Percentiles rank a stretch among this genome's conserved stretches.
phyloP scores from a whole-genome alignment of 495 filamentous ascomycete genomes.

The Neurospora sp. region DNA sequence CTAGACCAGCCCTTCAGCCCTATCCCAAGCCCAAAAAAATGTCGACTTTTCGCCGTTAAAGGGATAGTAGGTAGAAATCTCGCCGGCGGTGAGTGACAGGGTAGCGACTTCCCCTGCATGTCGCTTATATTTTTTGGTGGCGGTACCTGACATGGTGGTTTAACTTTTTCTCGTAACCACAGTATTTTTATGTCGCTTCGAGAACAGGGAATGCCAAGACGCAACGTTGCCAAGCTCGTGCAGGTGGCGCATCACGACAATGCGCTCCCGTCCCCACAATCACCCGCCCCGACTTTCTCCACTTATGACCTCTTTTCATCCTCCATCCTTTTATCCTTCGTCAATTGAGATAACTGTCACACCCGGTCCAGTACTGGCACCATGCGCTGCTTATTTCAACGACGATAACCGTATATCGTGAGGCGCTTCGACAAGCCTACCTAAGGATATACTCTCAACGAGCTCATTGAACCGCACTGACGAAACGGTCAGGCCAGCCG shows the following conservation, averaged over 20 bases:
- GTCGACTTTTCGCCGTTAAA: too few relatives aligned
- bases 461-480: not conserved
- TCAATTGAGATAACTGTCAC: not conserved
- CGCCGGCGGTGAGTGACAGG: too few relatives aligned
- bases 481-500: not conserved
- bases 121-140: too few relatives aligned
- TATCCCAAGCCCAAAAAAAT: not conserved
- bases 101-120: too few relatives aligned
- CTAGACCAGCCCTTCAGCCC: not conserved
- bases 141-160: too few relatives aligned
- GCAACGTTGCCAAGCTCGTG: constrained; percentile 3
- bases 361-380: not conserved
- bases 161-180: too few relatives aligned
- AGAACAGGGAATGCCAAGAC: not conserved
- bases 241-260: not conserved
- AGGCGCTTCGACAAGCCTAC: not conserved
- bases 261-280: not conserved
- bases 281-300: not conserved
- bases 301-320: not conserved
- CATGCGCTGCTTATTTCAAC: not conserved
- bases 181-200: not conserved
- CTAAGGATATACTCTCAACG: not conserved
- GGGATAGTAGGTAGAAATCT: too few relatives aligned
- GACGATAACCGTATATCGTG: not conserved
- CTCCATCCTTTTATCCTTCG: not conserved